Conservation (phyloP, 495 filamentous ascomycete genomes). For the Lasiosphaeria hispida region DNA sequence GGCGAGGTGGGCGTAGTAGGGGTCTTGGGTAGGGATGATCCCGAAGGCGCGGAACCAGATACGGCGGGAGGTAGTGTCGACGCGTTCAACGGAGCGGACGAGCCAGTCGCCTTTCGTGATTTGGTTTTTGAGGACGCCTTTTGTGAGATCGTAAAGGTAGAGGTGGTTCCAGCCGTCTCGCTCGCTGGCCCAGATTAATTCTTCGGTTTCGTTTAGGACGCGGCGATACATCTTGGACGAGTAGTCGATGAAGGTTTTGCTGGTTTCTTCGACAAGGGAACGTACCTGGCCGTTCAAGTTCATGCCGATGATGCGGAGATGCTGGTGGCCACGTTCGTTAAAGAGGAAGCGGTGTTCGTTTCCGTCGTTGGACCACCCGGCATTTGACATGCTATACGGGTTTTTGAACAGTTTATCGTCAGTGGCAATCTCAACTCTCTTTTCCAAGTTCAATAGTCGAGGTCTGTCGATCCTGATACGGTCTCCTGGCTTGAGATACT, state of each 20-base stretch:
- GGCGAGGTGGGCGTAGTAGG: conserved; percentile 25
- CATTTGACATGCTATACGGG: conserved; percentile 11
- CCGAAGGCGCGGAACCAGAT: conserved; percentile 20
- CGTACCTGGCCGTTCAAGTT: conserved; percentile 14
- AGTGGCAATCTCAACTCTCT: conserved; percentile 16
- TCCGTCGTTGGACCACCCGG: conserved; percentile 18
- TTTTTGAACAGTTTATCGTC: conserved; percentile 17
- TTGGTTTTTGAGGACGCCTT: conserved; percentile 16
- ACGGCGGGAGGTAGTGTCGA: conserved; percentile 17
- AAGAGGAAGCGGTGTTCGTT: conserved; percentile 21
- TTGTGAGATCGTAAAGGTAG: conserved; percentile 20
- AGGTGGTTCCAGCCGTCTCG: conserved; percentile 27
- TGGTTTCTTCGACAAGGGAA: conserved; percentile 21
- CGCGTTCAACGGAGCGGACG: conserved; percentile 16
- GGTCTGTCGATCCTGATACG: conserved; percentile 17
- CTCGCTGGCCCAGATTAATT: conserved; percentile 25
- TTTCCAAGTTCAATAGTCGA: conserved; percentile 19
- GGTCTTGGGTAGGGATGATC: conserved; percentile 19
- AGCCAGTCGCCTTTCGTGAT: conserved; percentile 25
- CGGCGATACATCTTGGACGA: conserved; percentile 10
- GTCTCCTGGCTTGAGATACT: conserved; percentile 20
- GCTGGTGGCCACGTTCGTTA: conserved; percentile 21
- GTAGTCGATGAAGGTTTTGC: conserved; percentile 24
- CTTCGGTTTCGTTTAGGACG: conserved; percentile 12
- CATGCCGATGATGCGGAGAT: conserved; percentile 19